These are phyloP conservation scores for Phoenix dactylifera DNA, from an alignment of 176 grass and related monocot species.

Conservation along the genomic window DNA sequence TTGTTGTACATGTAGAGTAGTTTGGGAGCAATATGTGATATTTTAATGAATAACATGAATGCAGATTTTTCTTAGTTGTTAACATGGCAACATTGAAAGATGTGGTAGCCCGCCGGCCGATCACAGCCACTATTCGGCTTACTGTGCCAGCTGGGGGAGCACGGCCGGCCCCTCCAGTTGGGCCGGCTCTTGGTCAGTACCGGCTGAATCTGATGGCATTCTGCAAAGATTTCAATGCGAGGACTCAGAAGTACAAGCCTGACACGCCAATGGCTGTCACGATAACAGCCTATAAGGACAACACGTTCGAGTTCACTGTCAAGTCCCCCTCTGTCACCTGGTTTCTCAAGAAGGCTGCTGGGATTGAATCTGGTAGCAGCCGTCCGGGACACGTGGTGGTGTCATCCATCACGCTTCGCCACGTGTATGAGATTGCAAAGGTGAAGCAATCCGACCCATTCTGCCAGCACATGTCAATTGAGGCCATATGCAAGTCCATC, in stretches of 20 bases:
- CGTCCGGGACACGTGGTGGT: slow-evolving; percentile 44
- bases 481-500: slow-evolving; percentile 83
- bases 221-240: slow-evolving; percentile 95
- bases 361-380: slow-evolving; percentile 51
- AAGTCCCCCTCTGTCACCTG: slow-evolving; percentile 76
- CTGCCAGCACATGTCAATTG: slow-evolving; percentile 65
- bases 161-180: slow-evolving; percentile 72
- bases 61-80: slow-evolving; percentile 18
- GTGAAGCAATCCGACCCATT: slow-evolving; percentile 61
- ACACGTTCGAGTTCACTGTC: slow-evolving; percentile 71
- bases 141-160: slow-evolving; percentile 64
- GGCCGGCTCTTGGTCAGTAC: slow-evolving; percentile 64
- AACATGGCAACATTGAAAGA: slow-evolving; percentile 68
- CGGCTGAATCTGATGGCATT: slow-evolving; percentile 91
- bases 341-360: slow-evolving; percentile 80
- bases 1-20: too few relatives aligned
- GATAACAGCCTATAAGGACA: slow-evolving; percentile 82
- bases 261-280: slow-evolving; percentile 85
- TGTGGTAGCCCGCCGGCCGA: slow-evolving; percentile 39
- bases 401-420: slow-evolving; percentile 50
- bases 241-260: slow-evolving; percentile 89
- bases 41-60: not conserved
- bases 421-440: slow-evolving; percentile 86
- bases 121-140: slow-evolving; percentile 71
- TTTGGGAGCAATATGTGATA: too few relatives aligned